Percentiles rank a stretch among this genome's conserved stretches.
Conservation (phyloP, 2,329 filamentous ascomycete species). For the Aspergillus ruber region DNA sequence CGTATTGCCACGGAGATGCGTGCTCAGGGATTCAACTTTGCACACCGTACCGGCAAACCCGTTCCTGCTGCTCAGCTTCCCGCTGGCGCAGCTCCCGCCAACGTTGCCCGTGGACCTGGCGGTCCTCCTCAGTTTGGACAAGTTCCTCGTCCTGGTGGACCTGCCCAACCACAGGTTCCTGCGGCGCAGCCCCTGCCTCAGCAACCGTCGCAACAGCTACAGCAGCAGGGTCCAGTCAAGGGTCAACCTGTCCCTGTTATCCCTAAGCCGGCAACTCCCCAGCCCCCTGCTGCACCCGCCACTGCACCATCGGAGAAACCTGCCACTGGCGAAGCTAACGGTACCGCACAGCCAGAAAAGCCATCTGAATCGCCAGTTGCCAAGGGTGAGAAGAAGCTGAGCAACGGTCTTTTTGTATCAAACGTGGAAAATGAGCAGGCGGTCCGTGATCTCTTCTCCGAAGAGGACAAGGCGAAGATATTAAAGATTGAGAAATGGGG, state of each 20-base stretch:
- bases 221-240: conserved; percentile 17
- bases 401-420: conserved; percentile 82
- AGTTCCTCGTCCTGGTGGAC: conserved; percentile 20
- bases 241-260: conserved; percentile 30
- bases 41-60: conserved; percentile 81
- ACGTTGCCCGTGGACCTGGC: conserved; percentile 28
- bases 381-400: conserved; percentile 58
- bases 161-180: conserved; percentile 25
- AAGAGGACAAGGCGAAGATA: conserved; percentile 79
- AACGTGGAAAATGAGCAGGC: conserved; percentile 79
- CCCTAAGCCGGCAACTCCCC: conserved; percentile 35
- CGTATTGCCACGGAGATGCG: conserved; percentile 98
- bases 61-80: conserved; percentile 20
- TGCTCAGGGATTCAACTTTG: conserved; percentile 98
- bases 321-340: conserved; percentile 47
- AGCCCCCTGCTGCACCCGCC: conserved; percentile 33
- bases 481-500: conserved; percentile 59
- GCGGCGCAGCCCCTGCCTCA: conserved; percentile 23
- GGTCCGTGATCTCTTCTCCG: conserved; percentile 70
- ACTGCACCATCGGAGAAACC: conserved; percentile 44
- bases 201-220: conserved; percentile 27
- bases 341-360: conserved; percentile 43
- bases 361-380: conserved; percentile 45
- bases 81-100: conserved; percentile 29
- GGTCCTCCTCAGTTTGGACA: conserved; percentile 38